Percentiles rank a stretch among this genome's conserved stretches.
Conservation (phyloP, 2,329 filamentous ascomycete species). For the Parascedosporium putredinis region DNA sequence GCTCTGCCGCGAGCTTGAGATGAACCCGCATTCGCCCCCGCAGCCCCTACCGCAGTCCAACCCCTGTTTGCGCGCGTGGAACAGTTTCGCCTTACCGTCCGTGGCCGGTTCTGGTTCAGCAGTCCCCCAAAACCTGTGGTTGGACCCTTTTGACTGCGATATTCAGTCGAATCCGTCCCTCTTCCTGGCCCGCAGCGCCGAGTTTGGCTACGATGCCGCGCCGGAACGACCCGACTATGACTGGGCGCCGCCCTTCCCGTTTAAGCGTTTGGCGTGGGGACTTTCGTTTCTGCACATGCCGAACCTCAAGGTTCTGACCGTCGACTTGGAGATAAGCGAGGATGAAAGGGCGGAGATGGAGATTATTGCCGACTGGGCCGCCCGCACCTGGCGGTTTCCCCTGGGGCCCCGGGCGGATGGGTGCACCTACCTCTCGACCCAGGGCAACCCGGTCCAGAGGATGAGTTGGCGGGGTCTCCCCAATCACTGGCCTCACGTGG, state of each 20-base stretch:
- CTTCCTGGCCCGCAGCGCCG: not conserved
- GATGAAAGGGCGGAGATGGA: not conserved
- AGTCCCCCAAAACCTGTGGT: not conserved
- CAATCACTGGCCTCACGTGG: not conserved
- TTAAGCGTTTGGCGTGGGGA: not conserved
- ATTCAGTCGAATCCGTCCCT: not conserved
- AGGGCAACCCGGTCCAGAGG: not conserved
- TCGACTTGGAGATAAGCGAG: not conserved
- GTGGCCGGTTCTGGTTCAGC: not conserved
- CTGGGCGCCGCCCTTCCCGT: not conserved
- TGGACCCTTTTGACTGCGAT: not conserved
- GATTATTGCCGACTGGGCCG: not conserved
- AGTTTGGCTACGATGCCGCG: not conserved
- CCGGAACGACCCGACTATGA: not conserved
- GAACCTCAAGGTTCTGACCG: not conserved
- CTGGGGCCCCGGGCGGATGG: not conserved
- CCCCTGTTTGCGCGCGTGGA: not conserved
- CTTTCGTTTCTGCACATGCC: not conserved
- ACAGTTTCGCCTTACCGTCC: not conserved
- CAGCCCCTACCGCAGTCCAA: not conserved
- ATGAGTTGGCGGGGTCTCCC: not conserved
- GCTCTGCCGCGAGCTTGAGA: not conserved
- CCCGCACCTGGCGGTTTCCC: conserved; percentile 1
- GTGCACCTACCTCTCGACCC: not conserved
- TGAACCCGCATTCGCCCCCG: not conserved